These are phyloP conservation scores for Neurospora sp. DNA, from an alignment of 2,329 filamentous ascomycete genomes.

Conservation along the genomic window DNA sequence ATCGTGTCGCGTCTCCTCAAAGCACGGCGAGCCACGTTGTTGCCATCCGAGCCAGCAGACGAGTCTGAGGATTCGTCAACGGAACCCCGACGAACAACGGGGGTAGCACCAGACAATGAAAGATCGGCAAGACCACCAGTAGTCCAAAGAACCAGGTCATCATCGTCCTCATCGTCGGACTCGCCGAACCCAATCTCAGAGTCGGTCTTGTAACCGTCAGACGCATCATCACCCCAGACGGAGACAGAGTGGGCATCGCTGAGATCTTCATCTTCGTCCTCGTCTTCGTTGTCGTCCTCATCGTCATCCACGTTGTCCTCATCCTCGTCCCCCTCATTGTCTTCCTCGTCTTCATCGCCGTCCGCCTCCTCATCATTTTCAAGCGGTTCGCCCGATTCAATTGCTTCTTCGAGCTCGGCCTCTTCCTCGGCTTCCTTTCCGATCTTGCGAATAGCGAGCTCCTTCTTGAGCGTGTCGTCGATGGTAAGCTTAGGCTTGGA, in stretches of 20 bases:
- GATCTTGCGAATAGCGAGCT: conserved; percentile 76
- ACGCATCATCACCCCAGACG: conserved; percentile 43
- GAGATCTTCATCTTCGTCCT: conserved; percentile 37
- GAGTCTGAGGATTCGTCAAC: conserved; percentile 46
- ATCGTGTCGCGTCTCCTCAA: conserved; percentile 22
- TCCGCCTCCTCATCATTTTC: conserved; percentile 36
- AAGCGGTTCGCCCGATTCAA: conserved; percentile 34
- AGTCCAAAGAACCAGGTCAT: conserved; percentile 55
- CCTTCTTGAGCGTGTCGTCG: conserved; percentile 79
- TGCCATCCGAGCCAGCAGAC: conserved; percentile 39
- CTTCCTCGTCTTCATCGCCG: conserved; percentile 40
- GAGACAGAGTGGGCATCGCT: conserved; percentile 42
- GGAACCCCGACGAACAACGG: conserved; percentile 30
- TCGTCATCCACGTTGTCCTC: conserved; percentile 41
- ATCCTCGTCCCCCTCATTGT: conserved; percentile 40
- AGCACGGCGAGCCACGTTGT: conserved; percentile 22
- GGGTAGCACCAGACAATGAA: conserved; percentile 27
- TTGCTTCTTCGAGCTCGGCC: conserved; percentile 59
- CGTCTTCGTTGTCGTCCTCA: conserved; percentile 37
- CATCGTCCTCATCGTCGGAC: conserved; percentile 57
- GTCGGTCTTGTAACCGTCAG: conserved; percentile 64
- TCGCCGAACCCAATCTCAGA: conserved; percentile 60
- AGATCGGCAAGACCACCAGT: conserved; percentile 28
- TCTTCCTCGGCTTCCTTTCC: conserved; percentile 89
- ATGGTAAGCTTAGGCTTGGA: conserved; percentile 69